phyloP scores from a whole-genome alignment of 129 eudicot species.

The Artemisia argyi region DNA sequence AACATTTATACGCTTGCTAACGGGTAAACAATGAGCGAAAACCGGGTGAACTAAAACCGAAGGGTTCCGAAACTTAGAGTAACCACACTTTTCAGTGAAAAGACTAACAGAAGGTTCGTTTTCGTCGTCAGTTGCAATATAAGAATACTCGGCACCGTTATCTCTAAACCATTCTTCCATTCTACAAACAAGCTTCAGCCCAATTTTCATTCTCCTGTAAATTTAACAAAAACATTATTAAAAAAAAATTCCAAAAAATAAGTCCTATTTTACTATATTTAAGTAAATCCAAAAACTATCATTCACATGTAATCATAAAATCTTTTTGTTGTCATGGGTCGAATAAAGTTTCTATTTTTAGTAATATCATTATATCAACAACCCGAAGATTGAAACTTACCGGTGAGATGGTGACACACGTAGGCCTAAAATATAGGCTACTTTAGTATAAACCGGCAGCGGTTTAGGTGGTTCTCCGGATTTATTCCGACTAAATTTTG shows the following conservation, averaged over 20 bases:
- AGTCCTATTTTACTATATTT: background rate
- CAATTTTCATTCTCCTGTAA: constrained; percentile 79
- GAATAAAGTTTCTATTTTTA: constrained; percentile 15
- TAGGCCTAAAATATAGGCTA: constrained; percentile 86
- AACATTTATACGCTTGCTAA: constrained; percentile 41
- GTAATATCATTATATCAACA: background rate
- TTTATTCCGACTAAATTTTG: constrained; percentile 42
- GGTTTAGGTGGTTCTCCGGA: constrained; percentile 26
- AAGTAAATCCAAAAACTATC: constrained; percentile 9
- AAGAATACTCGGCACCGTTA: constrained; percentile 89
- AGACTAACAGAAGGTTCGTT: constrained; percentile 80
- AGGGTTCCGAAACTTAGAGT: constrained; percentile 89
- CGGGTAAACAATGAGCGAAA: constrained; percentile 62
- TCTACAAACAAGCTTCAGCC: constrained; percentile 54
- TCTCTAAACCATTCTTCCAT: constrained; percentile 85
- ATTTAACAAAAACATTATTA: background rate
- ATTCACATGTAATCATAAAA: background rate
- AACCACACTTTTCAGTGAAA: constrained; percentile 80
- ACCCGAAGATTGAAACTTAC: constrained; percentile 32
- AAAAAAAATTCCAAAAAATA: background rate
- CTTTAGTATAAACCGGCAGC: constrained; percentile 64
- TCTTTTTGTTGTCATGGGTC: background rate
- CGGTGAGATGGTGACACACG: constrained; percentile 87
- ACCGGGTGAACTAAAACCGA: constrained; percentile 93
- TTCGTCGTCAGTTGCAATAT: constrained; percentile 87